A percentile compares a stretch with the other conserved stretches of the same genome.
Evolutionary conservation across 1,139 yeast genomes (phyloP).

Genomic region (Hansenula lynferdii): DNA sequence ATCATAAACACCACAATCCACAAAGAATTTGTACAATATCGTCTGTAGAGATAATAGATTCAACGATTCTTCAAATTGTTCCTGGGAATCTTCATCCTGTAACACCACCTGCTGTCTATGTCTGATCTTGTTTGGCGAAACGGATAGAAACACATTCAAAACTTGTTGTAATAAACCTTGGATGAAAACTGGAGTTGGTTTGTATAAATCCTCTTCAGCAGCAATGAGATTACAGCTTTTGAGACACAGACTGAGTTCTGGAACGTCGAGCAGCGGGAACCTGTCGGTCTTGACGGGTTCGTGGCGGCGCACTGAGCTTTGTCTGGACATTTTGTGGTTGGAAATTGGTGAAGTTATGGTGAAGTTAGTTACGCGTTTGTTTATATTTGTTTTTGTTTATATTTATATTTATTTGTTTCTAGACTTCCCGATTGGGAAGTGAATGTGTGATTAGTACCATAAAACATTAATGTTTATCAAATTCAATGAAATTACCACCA

Average conservation of each 20-base stretch:
- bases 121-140: constrained; percentile 43
- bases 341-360: too few species aligned
- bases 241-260: constrained; percentile 59
- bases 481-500: too few species aligned
- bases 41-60: constrained; percentile 51
- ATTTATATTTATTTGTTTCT: too few species aligned
- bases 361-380: too few species aligned
- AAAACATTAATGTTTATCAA: too few species aligned
- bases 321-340: constrained; percentile 9
- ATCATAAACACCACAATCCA: constrained; percentile 74
- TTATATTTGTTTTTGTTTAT: too few species aligned
- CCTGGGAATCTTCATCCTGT: constrained; percentile 28
- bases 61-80: constrained; percentile 34
- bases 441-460: too few species aligned
- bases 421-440: too few species aligned
- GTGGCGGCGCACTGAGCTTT: constrained; percentile 3
- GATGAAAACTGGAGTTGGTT: constrained; percentile 64
- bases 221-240: constrained; percentile 61
- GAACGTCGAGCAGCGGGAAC: constrained; percentile 64
- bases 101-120: constrained; percentile 14
- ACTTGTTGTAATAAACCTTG: constrained; percentile 64
- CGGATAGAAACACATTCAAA: constrained; percentile 63
- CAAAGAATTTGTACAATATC: constrained; percentile 56
- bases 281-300: constrained; percentile 23
- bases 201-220: constrained; percentile 55